Evolutionary conservation across 768 basidiomycete genomes (phyloP).

Genomic region (Trametes cingulata): DNA sequence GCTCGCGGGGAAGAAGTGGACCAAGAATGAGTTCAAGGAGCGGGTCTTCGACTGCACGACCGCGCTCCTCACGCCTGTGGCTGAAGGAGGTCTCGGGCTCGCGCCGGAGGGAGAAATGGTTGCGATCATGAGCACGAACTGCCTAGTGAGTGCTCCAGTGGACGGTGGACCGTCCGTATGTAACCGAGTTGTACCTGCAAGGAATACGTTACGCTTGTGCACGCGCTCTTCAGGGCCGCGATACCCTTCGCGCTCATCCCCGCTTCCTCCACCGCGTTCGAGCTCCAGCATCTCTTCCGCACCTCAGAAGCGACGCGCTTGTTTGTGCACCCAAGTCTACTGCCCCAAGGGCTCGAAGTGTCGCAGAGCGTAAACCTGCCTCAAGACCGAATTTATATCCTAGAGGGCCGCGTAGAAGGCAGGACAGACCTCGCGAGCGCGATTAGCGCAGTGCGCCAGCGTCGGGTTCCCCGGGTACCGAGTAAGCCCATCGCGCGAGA

Average conservation of each 20-base stretch:
- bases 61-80: slow-evolving; percentile 42
- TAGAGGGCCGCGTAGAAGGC: slow-evolving; percentile 45
- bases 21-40: slow-evolving; percentile 50
- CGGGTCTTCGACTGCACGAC: slow-evolving; percentile 57
- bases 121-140: slow-evolving; percentile 72
- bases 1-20: slow-evolving; percentile 46
- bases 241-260: slow-evolving; percentile 58
- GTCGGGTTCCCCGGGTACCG: slow-evolving; percentile 41
- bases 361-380: slow-evolving; percentile 37
- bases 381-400: slow-evolving; percentile 47
- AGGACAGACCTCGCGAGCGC: slow-evolving; percentile 47
- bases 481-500: slow-evolving; percentile 48
- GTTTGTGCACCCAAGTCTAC: slow-evolving; percentile 52
- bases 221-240: slow-evolving; percentile 48
- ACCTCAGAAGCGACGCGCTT: slow-evolving; percentile 50
- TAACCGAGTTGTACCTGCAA: slow-evolving; percentile 24
- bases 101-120: slow-evolving; percentile 55
- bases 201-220: slow-evolving; percentile 57
- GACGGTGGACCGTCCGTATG: not conserved
- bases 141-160: slow-evolving; percentile 46
- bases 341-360: slow-evolving; percentile 42
- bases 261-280: slow-evolving; percentile 54
- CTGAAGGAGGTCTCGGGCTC: slow-evolving; percentile 59
- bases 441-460: slow-evolving; percentile 40
- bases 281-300: slow-evolving; percentile 52